Evolutionary conservation across 1,139 yeast genomes (phyloP).

Genomic region (Candida albicans): DNA sequence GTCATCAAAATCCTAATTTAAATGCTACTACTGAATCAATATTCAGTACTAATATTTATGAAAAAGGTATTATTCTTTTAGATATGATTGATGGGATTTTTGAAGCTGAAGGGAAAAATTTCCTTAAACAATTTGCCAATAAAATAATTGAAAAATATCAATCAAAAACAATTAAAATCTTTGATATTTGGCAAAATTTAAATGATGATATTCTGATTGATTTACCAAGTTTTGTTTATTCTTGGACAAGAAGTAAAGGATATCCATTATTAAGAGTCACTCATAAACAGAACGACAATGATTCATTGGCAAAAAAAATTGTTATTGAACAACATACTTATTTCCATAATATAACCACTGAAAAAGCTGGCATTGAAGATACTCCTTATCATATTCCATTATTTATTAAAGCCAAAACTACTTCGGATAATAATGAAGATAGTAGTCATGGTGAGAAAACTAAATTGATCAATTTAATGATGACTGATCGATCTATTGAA

Average conservation of each 20-base stretch:
- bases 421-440: no score
- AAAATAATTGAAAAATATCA: constrained; percentile 39
- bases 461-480: constrained; percentile 36
- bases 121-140: constrained; percentile 36
- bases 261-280: constrained; percentile 53
- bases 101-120: constrained; percentile 22
- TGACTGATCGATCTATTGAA: constrained; percentile 49
- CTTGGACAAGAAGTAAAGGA: constrained; percentile 63
- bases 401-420: constrained; percentile 35
- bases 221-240: constrained; percentile 44
- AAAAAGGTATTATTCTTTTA: constrained; percentile 62
- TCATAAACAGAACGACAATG: constrained; percentile 12
- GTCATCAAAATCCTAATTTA: constrained; percentile 32
- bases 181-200: constrained; percentile 55
- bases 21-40: constrained; percentile 33
- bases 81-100: constrained; percentile 49
- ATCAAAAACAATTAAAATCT: constrained; percentile 47
- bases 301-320: constrained; percentile 21
- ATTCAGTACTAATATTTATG: constrained; percentile 58
- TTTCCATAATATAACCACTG: constrained; percentile 25
- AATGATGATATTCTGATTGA: constrained; percentile 32
- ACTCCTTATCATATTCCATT: constrained; percentile 55
- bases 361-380: constrained; percentile 39
- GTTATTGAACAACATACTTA: constrained; percentile 55
- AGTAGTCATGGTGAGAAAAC: constrained; percentile 23